Evolutionary conservation across 768 basidiomycete species (phyloP).

Genomic region (Phylloporus sp.): DNA sequence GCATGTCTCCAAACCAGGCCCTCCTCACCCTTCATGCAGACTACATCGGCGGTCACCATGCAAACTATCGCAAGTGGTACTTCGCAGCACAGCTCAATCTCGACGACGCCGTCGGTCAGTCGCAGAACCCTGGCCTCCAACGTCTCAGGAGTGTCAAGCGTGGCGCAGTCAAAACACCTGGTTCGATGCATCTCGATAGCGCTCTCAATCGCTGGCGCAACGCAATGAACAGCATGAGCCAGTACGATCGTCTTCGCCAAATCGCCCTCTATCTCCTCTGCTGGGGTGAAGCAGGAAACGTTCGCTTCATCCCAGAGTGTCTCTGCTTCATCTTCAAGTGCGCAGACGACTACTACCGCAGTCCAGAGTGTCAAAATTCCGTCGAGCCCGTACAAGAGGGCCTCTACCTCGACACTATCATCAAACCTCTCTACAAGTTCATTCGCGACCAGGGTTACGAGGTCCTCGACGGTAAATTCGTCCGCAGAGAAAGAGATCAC

Average conservation of each 20-base stretch:
- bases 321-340: slow-evolving; percentile 99
- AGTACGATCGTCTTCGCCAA: slow-evolving; percentile 96
- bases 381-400: slow-evolving; percentile 93
- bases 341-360: slow-evolving; percentile 98
- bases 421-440: slow-evolving; percentile 94
- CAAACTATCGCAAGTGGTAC: slow-evolving; percentile 99
- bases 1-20: slow-evolving; percentile 96
- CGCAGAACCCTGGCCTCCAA: slow-evolving; percentile 88
- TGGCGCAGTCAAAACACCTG: slow-evolving; percentile 43
- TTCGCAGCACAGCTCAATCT: slow-evolving; percentile 99
- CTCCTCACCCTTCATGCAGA: slow-evolving; percentile 96
- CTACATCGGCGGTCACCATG: slow-evolving; percentile 97
- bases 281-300: slow-evolving; percentile 98
- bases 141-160: slow-evolving; percentile 80
- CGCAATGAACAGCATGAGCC: slow-evolving; percentile 99
- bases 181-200: slow-evolving; percentile 82
- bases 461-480: slow-evolving; percentile 90
- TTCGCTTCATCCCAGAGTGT: slow-evolving; percentile 94
- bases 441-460: slow-evolving; percentile 98
- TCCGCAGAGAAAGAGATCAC: slow-evolving; percentile 91
- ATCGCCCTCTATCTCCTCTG: slow-evolving; percentile 93
- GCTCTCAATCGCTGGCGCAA: slow-evolving; percentile 94
- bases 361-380: slow-evolving; percentile 93
- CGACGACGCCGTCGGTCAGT: slow-evolving; percentile 95
- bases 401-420: slow-evolving; percentile 82